phyloP scores from a whole-genome alignment of 2,329 filamentous ascomycete species.

The Phialophora verrucosa region DNA sequence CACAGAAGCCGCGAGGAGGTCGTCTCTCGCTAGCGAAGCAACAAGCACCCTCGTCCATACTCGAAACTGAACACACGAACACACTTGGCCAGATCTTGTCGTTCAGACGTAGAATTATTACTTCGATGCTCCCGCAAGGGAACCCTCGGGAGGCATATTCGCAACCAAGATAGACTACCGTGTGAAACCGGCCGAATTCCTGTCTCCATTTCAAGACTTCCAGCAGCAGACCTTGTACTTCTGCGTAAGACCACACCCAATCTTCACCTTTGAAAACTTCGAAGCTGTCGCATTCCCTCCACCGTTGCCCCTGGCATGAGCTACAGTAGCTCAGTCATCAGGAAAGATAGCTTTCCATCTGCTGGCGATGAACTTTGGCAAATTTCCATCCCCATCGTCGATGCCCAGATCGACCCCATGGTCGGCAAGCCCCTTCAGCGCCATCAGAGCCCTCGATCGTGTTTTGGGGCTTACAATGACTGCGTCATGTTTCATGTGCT shows the following conservation, averaged over 20 bases:
- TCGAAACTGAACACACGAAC: no score
- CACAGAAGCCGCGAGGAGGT: not conserved
- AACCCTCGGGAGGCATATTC: no score
- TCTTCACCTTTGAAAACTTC: not conserved
- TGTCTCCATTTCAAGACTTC: not conserved
- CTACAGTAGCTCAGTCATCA: not conserved
- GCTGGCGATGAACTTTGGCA: not conserved
- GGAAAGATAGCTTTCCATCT: not conserved
- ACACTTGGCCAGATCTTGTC: no score
- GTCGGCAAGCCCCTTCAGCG: not conserved
- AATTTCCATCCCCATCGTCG: not conserved
- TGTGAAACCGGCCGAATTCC: no score
- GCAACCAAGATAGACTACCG: no score
- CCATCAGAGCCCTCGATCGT: not conserved
- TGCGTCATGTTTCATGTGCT: not conserved
- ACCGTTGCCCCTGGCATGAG: not conserved
- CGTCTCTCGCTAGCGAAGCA: not conserved
- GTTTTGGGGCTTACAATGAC: not conserved
- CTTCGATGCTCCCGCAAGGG: no score
- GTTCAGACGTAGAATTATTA: no score
- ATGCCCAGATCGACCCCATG: not conserved
- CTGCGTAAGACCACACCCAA: not conserved
- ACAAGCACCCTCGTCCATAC: no score
- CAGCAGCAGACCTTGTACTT: not conserved
- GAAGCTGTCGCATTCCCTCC: not conserved